Conservation (phyloP, 768 basidiomycete species). For the Nevesoporus exiguus region DNA sequence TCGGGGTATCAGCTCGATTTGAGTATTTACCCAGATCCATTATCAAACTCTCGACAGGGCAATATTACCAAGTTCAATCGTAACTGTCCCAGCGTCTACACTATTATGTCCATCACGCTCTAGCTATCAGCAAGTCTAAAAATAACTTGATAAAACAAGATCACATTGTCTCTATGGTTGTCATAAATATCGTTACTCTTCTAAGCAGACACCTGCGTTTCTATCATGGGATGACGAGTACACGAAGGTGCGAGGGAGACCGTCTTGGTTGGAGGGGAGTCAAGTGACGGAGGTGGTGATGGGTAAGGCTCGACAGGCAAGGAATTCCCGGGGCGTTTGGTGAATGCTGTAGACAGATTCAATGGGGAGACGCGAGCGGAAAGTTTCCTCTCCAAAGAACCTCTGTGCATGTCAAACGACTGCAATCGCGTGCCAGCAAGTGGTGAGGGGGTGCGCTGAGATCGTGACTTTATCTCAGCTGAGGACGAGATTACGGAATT, state of each 20-base stretch:
- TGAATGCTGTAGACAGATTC: constrained; percentile 17
- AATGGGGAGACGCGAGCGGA: constrained; percentile 17
- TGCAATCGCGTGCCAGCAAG: constrained; percentile 3
- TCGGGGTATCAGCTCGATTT: neutral
- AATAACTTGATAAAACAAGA: neutral
- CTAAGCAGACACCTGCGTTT: constrained; percentile 18
- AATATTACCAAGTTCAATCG: neutral
- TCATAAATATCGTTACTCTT: constrained; percentile 25
- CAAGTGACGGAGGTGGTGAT: constrained; percentile 41
- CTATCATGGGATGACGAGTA: constrained; percentile 5
- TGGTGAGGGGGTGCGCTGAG: constrained; percentile 6
- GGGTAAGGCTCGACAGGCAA: constrained; percentile 45
- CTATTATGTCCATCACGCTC: neutral
- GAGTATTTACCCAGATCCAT: neutral
- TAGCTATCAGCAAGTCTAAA: neutral
- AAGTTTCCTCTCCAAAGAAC: constrained; percentile 18
- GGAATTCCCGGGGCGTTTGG: constrained; percentile 21
- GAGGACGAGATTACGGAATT: constrained; percentile 16
- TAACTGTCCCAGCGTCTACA: neutral
- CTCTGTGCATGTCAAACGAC: neutral
- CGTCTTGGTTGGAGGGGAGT: constrained; percentile 21
- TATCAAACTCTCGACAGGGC: no score
- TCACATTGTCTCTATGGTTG: constrained; percentile 1
- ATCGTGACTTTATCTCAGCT: constrained; percentile 25
- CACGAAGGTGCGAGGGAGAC: constrained; percentile 13